These are phyloP conservation scores for Botrytis galanthina DNA, from an alignment of 2,329 filamentous ascomycete genomes.

Conservation along the genomic window DNA sequence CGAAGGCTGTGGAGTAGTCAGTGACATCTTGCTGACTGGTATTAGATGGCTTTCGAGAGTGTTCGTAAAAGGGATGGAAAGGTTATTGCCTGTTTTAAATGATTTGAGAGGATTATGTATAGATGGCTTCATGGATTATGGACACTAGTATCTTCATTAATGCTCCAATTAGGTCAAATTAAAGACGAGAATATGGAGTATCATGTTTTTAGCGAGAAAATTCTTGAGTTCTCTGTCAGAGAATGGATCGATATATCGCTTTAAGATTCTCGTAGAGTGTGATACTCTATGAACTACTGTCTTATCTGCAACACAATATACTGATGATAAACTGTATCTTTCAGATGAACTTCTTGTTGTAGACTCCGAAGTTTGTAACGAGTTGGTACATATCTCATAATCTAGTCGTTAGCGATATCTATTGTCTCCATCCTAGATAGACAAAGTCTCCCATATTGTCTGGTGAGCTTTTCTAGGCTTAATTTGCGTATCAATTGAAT, in stretches of 20 bases:
- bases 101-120: not conserved
- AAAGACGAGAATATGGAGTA: not conserved
- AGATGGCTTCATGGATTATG: not conserved
- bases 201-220: not conserved
- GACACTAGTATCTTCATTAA: no score
- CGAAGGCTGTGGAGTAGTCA: no score
- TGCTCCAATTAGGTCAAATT: no score
- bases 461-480: no score
- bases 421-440: not conserved
- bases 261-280: accelerated
- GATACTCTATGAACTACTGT: not conserved
- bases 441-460: accelerated
- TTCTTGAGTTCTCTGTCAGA: no score
- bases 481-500: no score
- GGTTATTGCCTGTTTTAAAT: not conserved
- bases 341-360: not conserved
- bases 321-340: not conserved
- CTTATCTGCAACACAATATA: not conserved
- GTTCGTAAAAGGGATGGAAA: not conserved
- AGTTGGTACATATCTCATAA: not conserved
- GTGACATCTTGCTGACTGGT: accelerated
- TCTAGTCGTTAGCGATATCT: not conserved
- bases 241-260: accelerated
- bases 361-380: not conserved
- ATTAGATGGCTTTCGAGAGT: not conserved